A percentile compares a stretch with the other conserved stretches of the same genome.
phyloP scores from a whole-genome alignment of 2,329 filamentous ascomycete genomes.

The Fusarium buharicum region DNA sequence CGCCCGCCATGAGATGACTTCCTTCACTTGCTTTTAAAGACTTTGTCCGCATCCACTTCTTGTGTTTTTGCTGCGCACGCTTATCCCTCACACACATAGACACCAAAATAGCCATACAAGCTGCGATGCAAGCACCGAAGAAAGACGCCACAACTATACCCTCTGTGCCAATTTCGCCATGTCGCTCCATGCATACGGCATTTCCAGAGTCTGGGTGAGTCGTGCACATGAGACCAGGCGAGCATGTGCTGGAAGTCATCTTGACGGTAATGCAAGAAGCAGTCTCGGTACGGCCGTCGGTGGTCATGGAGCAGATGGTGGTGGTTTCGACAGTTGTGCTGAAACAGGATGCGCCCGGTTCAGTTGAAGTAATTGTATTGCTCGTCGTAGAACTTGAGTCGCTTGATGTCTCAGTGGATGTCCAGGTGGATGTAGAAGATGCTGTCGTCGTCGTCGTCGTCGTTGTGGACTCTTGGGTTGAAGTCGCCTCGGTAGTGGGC shows the following conservation, averaged over 20 bases:
- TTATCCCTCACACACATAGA: conserved; percentile 14
- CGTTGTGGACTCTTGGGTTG: conserved; percentile 9
- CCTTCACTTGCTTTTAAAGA: conserved; percentile 6
- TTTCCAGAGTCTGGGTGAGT: conserved; percentile 15
- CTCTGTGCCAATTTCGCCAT: conserved; percentile 9
- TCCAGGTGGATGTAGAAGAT: conserved; percentile 1
- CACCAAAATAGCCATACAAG: conserved; percentile 8
- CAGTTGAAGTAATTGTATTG: background rate
- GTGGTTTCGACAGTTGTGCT: conserved; percentile 22
- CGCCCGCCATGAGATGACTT: conserved; percentile 1
- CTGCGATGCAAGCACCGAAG: conserved; percentile 6
- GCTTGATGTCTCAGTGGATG: conserved; percentile 2
- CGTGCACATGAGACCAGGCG: conserved; percentile 13
- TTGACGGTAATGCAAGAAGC: conserved; percentile 10
- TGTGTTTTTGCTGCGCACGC: conserved; percentile 5
- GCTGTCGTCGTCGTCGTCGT: background rate
- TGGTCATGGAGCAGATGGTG: conserved; percentile 19
- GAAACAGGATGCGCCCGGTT: conserved; percentile 17
- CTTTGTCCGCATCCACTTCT: conserved; percentile 7
- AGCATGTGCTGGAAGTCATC: conserved; percentile 22
- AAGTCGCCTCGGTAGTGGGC: background rate
- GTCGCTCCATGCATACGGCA: conserved; percentile 14
- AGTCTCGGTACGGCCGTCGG: conserved; percentile 17
- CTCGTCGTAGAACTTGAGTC: background rate
- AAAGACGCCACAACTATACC: conserved; percentile 14